Evolutionary conservation across 2,329 filamentous ascomycete species (phyloP).

Genomic region (Verticillium nonalfalfae): DNA sequence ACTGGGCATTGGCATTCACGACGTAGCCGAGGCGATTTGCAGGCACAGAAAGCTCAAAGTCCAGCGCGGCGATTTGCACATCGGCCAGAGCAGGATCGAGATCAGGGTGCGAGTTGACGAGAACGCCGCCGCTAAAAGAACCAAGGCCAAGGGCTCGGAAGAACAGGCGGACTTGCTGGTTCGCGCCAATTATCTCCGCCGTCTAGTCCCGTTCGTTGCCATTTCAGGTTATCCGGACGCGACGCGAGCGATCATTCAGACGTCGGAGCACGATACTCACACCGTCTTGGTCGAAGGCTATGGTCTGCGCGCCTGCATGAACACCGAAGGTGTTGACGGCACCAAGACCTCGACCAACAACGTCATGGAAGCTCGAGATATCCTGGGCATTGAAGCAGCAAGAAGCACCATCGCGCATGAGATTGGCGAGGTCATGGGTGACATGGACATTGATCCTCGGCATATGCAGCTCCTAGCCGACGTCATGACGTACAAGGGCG

Average conservation of each 20-base stretch:
- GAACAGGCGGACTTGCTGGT: constrained; percentile 52
- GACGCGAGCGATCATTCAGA: constrained; percentile 81
- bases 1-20: constrained; percentile 66
- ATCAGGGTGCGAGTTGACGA: constrained; percentile 61
- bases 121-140: constrained; percentile 38
- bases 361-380: constrained; percentile 80
- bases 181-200: constrained; percentile 79
- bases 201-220: constrained; percentile 72
- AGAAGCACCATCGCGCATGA: constrained; percentile 83
- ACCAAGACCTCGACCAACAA: constrained; percentile 71
- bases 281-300: constrained; percentile 91
- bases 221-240: constrained; percentile 88
- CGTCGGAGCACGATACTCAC: constrained; percentile 61
- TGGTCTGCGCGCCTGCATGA: constrained; percentile 84
- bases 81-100: constrained; percentile 60
- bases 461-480: constrained; percentile 97
- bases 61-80: constrained; percentile 55
- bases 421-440: constrained; percentile 82
- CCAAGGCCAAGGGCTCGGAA: constrained; percentile 35
- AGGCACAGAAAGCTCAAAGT: constrained; percentile 80
- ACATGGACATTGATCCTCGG: constrained; percentile 93
- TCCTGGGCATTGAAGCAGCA: constrained; percentile 93
- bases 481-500: constrained; percentile 98
- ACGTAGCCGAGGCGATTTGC: constrained; percentile 73
- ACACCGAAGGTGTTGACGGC: constrained; percentile 83